Evolutionary conservation across 2,329 filamentous ascomycete genomes (phyloP).

Genomic region (Thermoascus crustaceus): DNA sequence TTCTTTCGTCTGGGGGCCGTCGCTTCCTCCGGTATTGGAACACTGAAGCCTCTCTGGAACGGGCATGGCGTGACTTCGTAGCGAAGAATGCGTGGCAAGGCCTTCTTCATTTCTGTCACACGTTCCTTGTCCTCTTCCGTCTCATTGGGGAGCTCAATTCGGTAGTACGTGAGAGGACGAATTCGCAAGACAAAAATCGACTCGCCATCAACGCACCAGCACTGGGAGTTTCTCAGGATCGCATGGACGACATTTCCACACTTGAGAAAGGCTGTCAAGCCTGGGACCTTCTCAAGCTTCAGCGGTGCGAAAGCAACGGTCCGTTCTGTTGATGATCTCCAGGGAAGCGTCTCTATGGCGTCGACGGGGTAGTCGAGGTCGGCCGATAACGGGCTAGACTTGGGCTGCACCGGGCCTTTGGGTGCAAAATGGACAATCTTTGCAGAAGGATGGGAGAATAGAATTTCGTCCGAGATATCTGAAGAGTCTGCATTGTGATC

Average conservation of each 20-base stretch:
- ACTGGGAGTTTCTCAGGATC: slow-evolving; percentile 82
- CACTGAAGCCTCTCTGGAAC: slow-evolving; percentile 68
- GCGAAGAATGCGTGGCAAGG: slow-evolving; percentile 64
- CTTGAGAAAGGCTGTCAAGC: slow-evolving; percentile 79
- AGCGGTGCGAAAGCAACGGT: slow-evolving; percentile 76
- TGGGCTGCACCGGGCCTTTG: slow-evolving; percentile 35
- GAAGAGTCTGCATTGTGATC: slow-evolving; percentile 18
- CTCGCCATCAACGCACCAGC: slow-evolving; percentile 82
- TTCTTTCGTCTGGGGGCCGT: slow-evolving; percentile 57
- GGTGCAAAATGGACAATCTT: slow-evolving; percentile 61
- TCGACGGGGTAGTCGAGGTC: slow-evolving; percentile 43
- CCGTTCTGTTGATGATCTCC: slow-evolving; percentile 67
- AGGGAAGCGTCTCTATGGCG: slow-evolving; percentile 58
- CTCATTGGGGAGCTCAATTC: slow-evolving; percentile 70
- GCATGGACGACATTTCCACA: slow-evolving; percentile 77
- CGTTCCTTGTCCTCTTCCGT: slow-evolving; percentile 55
- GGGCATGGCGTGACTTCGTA: slow-evolving; percentile 87
- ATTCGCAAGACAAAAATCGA: slow-evolving; percentile 84
- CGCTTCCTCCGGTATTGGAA: slow-evolving; percentile 62
- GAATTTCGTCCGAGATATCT: slow-evolving; percentile 32
- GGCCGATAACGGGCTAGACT: slow-evolving; percentile 28
- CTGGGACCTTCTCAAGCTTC: slow-evolving; percentile 76
- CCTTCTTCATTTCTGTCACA: slow-evolving; percentile 59
- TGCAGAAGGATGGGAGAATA: slow-evolving; percentile 65
- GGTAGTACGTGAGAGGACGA: slow-evolving; percentile 75